phyloP scores from a whole-genome alignment of 148 eudicot genomes.

The Chenopodium suecicum region DNA sequence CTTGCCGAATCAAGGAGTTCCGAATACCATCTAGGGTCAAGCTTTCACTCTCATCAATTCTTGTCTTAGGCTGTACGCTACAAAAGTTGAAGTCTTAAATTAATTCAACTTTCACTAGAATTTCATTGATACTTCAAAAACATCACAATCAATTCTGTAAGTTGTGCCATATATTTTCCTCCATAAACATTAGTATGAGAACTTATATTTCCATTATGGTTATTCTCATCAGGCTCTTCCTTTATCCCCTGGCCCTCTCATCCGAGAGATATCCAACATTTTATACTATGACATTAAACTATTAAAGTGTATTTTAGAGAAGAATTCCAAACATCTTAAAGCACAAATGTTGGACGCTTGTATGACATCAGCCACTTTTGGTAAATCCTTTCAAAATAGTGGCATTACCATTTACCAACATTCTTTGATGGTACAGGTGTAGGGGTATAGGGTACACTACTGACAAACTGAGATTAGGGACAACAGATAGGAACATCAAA shows the following conservation, averaged over 20 bases:
- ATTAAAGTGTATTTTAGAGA: too few species aligned
- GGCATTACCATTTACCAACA: not conserved
- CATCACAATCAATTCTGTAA: not conserved
- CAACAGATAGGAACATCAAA: not conserved
- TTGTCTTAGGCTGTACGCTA: conserved; percentile 44
- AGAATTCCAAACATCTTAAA: not conserved
- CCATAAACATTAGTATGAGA: too few species aligned
- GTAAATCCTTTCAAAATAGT: not conserved
- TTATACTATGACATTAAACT: too few species aligned
- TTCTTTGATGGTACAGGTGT: not conserved
- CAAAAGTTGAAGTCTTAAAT: conserved; percentile 19
- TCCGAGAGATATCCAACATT: too few species aligned
- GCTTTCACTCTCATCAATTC: conserved; percentile 73
- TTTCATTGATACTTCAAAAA: not conserved
- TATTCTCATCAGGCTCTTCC: too few species aligned
- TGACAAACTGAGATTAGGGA: not conserved
- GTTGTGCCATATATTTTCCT: too few species aligned
- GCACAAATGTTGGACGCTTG: too few species aligned
- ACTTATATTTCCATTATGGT: too few species aligned
- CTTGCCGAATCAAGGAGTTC: conserved; percentile 80
- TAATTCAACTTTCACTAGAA: not conserved
- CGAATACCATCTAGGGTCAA: conserved; percentile 83
- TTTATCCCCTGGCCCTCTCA: too few species aligned
- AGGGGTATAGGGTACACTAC: not conserved
- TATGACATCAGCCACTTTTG: not conserved